Evolutionary conservation across 306 rosid species (phyloP).

Genomic region (Erythrophleum fordii): DNA sequence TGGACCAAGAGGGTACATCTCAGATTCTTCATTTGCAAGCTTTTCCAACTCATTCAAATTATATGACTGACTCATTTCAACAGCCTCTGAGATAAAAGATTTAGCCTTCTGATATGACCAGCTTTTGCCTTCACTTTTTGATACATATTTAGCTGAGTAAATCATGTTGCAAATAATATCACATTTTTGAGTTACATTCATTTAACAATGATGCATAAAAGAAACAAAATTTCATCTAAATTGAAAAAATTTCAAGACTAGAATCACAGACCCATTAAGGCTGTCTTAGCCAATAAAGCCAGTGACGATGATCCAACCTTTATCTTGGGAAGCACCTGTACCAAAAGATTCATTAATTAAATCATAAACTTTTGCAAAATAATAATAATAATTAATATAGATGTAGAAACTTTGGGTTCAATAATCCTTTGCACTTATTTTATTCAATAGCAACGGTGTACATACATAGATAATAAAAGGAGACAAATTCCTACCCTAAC

Average conservation of each 20-base stretch:
- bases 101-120: slow-evolving; percentile 89
- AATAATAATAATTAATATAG: slow-evolving; percentile 12
- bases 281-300: slow-evolving; percentile 87
- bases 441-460: neutral
- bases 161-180: slow-evolving; percentile 42
- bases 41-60: slow-evolving; percentile 70
- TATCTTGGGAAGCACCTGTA: slow-evolving; percentile 82
- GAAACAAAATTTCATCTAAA: slow-evolving; percentile 35
- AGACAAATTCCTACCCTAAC: neutral
- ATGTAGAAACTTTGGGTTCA: neutral
- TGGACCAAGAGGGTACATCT: slow-evolving; percentile 93
- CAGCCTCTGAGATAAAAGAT: slow-evolving; percentile 78
- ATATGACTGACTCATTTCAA: slow-evolving; percentile 86
- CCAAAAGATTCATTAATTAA: slow-evolving; percentile 47
- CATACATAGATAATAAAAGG: neutral
- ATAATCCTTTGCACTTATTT: neutral
- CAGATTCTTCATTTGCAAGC: slow-evolving; percentile 78
- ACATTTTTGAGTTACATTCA: slow-evolving; percentile 35
- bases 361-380: slow-evolving; percentile 20
- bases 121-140: slow-evolving; percentile 81
- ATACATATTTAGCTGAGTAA: slow-evolving; percentile 80
- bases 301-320: slow-evolving; percentile 85
- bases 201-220: slow-evolving; percentile 25
- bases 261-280: slow-evolving; percentile 80
- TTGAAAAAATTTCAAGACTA: slow-evolving; percentile 24